Conservation (phyloP, 768 basidiomycete species). For the Kwoniella dendrophila region DNA sequence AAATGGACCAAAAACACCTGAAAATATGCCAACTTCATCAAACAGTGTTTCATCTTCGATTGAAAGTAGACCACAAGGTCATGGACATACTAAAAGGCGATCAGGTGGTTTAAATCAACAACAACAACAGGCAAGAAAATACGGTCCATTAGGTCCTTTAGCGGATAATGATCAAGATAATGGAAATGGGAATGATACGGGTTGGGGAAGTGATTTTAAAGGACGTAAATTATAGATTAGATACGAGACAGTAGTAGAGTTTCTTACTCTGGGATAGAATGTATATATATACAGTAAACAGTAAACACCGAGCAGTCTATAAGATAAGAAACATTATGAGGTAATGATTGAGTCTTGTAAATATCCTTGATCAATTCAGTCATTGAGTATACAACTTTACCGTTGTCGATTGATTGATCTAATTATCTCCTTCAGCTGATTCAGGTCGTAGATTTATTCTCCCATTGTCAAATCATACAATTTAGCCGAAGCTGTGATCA, state of each 20-base stretch:
- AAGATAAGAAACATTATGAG: no score
- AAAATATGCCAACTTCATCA: conserved; percentile 32
- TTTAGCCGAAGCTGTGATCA: no score
- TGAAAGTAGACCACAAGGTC: conserved; percentile 33
- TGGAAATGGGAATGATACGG: conserved; percentile 33
- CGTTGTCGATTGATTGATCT: no score
- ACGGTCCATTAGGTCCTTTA: conserved; percentile 52
- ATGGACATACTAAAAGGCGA: conserved; percentile 55
- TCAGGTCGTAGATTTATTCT: no score
- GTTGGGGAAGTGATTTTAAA: conserved; percentile 36
- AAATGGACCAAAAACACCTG: conserved; percentile 17
- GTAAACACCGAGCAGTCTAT: no score
- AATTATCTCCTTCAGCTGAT: no score
- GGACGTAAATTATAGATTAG: conserved; percentile 17
- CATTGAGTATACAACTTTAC: no score
- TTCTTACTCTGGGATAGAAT: no score
- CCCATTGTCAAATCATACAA: no score
- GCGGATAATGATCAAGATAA: conserved; percentile 39
- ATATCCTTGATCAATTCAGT: no score
- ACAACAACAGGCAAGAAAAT: conserved; percentile 9
- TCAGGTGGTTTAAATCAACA: conserved; percentile 37
- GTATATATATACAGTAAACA: no score
- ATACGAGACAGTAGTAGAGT: neutral
- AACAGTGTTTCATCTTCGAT: conserved; percentile 38
- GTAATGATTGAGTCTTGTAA: no score